Evolutionary conservation across 2,329 filamentous ascomycete species (phyloP), one percentile per base, ranked within the genome.

Genomic region (Botrytis paeoniae): DNA sequence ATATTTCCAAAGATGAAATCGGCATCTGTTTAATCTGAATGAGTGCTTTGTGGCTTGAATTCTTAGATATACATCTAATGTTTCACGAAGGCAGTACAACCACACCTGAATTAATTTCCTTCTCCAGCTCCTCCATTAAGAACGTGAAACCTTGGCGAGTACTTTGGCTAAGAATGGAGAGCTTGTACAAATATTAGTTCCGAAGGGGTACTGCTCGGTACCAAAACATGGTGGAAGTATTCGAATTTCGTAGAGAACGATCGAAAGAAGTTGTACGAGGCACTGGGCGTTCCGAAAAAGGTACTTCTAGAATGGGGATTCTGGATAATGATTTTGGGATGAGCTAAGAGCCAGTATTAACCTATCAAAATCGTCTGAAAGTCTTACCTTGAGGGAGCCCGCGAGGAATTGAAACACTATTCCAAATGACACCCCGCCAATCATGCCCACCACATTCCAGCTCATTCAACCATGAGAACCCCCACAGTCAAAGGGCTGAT

Each of bases 11-110:
- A 39, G 12, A 29, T 35, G 43, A 32, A 63, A 51, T 32, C 45
- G 25, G 43, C 57, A 7, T 62, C 59, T 37, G 12, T 35, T 64
- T 3, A 39, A n/a, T 37, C 57, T 45, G 25, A 29, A 29, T 39
- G 60, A 14, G 25, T 12, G 35, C 32, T 64, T 41, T 39, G 57
- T 70, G 69, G 69, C 60, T 70, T 51, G 32, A 22, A 25, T n/a
- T 71, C 35, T 60, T 54, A 41, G 59, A 54, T 71, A 71, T 54
- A 65, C 59, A 70, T 70, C 59, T 61, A 54, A 54, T 37, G 69
- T 37, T 62, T 8, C 54, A 70, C 43, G 9, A 37, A 64, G 3
- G 32, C 29, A 8, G 59, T 71, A 61, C 20, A 29, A 51, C 59
- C 59, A 54, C 39, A 32, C 59, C 25, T 65, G 25, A 37, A 51